These are phyloP conservation scores for Cunninghamia lanceolata DNA, from an alignment of 75 land plant species.

Conservation along the genomic window DNA sequence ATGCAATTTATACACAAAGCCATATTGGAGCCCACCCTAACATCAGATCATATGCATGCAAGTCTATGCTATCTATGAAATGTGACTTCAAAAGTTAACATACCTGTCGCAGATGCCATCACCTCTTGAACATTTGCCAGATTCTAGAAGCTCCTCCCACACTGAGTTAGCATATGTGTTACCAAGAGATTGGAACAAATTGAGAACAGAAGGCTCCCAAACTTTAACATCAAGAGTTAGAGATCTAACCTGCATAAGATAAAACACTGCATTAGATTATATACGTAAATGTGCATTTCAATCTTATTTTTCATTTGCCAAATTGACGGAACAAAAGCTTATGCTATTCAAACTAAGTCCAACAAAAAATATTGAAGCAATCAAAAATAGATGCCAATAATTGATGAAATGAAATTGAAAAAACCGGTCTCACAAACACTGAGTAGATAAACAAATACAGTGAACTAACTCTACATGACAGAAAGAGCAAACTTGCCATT, in stretches of 20 bases:
- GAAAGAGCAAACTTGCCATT: neutral
- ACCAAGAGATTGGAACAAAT: slow-evolving; percentile 88
- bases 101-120: slow-evolving; percentile 39
- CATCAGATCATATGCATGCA: neutral
- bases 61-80: neutral
- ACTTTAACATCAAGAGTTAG: slow-evolving; percentile 97
- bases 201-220: slow-evolving; percentile 97
- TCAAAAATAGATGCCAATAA: neutral
- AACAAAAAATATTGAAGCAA: neutral
- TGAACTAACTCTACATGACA: neutral
- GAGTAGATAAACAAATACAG: neutral
- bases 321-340: neutral
- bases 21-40: neutral
- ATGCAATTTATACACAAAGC: neutral
- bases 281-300: neutral
- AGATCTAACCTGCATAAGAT: slow-evolving; percentile 75
- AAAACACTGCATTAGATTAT: slow-evolving; percentile 2
- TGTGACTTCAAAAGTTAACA: neutral
- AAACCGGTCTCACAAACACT: neutral
- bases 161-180: slow-evolving; percentile 88
- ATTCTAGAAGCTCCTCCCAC: slow-evolving; percentile 87
- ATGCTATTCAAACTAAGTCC: neutral
- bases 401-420: neutral
- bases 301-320: neutral
- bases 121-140: slow-evolving; percentile 29